Base-by-base conservation (phyloP, 1,139 yeast genomes). In the Candida mesenterica region DNA sequence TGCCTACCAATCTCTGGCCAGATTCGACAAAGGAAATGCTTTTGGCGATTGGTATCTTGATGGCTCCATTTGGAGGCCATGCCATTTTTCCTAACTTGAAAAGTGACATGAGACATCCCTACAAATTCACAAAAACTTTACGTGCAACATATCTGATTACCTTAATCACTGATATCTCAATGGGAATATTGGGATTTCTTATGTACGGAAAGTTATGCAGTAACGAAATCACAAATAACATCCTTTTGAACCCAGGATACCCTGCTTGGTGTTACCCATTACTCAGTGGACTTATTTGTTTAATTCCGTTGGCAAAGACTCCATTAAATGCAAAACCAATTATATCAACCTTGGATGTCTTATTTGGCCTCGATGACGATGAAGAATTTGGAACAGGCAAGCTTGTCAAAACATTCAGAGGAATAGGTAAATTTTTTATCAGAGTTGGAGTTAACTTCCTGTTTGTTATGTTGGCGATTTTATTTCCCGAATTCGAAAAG, bases 311-410 rank as follows among this genome's bases (percentile, higher is more conserved):
- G 29, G 89, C 96, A 1, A 90, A 90, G 53, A 78, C 92, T 1
- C 96, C 97, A 0, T 68, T 90, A 33, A 85, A 82, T 49, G 89
- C 94, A 6, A 79, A 92, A 48, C 97, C 97, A 1, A 82, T 90
- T 28, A 77, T 87, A 15, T 75, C 92, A 4, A 82, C 94, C 1
- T 55, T 70, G 38, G 75, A 68, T 42, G 53, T 59, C 2, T 37
- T 68, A 16, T 50, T 65, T 9, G 50, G 54, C 2, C 49, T 57
- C 8, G 49, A 49, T 15, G 18, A 27, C 5, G 5, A 5, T 7
- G 25, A 30, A n/a, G 10, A 15, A 10, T n/a, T 17, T 8, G 19
- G 20, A 9, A 17, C 13, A 2, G 26, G 31, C 5, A 13, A 15
- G 15, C 5, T 8, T 18, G 14, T 17, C 14, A 19, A 6, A 6